Evolutionary conservation across 345 rosid genomes (phyloP).

Genomic region (Combretum micranthum): DNA sequence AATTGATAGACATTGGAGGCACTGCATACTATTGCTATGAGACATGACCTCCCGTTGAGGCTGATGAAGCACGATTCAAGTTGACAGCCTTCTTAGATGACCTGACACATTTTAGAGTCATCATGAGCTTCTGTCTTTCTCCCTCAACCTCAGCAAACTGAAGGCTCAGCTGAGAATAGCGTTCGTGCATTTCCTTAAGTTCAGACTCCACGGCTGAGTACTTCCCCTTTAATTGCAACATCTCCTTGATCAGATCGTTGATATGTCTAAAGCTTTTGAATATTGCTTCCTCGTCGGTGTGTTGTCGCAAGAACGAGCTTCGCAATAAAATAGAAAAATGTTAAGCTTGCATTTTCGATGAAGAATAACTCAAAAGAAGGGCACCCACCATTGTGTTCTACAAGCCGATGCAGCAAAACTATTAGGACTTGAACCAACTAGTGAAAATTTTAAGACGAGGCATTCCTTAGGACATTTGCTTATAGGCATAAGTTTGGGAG

Average conservation of each 20-base stretch:
- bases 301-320: slow-evolving; percentile 89
- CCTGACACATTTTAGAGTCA: slow-evolving; percentile 86
- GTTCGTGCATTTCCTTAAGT: slow-evolving; percentile 88
- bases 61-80: slow-evolving; percentile 42
- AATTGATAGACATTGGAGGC: background rate
- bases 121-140: slow-evolving; percentile 93
- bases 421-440: no score
- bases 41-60: slow-evolving; percentile 37
- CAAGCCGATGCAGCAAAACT: no score
- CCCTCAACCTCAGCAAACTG: slow-evolving; percentile 98
- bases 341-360: no score
- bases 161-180: slow-evolving; percentile 91
- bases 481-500: no score
- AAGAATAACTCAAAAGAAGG: no score
- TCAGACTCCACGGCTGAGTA: slow-evolving; percentile 60
- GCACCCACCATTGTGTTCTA: no score
- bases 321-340: background rate
- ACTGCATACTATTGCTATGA: slow-evolving; percentile 12
- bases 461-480: no score
- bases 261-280: slow-evolving; percentile 92
- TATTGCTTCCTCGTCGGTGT: slow-evolving; percentile 70
- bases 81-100: slow-evolving; percentile 47
- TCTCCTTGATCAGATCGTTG: slow-evolving; percentile 76
- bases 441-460: no score
- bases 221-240: slow-evolving; percentile 72